Percentiles rank a stretch among this genome's conserved stretches.
Conservation (phyloP, 495 filamentous ascomycete species). For the Penicillium flavigenum region DNA sequence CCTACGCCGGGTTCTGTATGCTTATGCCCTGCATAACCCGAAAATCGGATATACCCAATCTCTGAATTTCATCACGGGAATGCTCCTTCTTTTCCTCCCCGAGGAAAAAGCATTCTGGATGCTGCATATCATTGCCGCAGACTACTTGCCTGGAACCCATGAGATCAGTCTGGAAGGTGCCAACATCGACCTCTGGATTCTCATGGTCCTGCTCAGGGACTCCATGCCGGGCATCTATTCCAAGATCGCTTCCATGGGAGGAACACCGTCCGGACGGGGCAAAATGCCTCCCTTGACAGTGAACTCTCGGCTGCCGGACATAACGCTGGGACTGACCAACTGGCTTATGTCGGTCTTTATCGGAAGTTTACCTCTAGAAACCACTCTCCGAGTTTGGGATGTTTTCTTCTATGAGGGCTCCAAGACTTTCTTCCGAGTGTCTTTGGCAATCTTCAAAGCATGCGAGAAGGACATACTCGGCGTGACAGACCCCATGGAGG, state of each 20-base stretch:
- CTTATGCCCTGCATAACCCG: slow-evolving; percentile 87
- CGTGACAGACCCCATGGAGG: slow-evolving; percentile 88
- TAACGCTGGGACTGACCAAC: slow-evolving; percentile 89
- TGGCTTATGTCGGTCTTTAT: slow-evolving; percentile 99
- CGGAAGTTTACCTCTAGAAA: slow-evolving; percentile 87
- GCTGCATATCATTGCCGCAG: slow-evolving; percentile 84
- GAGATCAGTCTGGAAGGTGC: slow-evolving; percentile 88
- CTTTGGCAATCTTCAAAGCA: slow-evolving; percentile 88
- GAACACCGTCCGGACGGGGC: slow-evolving; percentile 50
- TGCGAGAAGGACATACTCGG: slow-evolving; percentile 79
- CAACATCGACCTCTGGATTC: slow-evolving; percentile 90
- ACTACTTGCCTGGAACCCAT: slow-evolving; percentile 89
- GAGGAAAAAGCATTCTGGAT: slow-evolving; percentile 95
- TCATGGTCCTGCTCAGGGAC: slow-evolving; percentile 83
- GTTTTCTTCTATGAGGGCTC: slow-evolving; percentile 93
- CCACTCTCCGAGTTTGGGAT: slow-evolving; percentile 91
- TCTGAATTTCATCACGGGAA: slow-evolving; percentile 93
- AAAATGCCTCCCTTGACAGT: slow-evolving; percentile 47
- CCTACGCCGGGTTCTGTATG: slow-evolving; percentile 80
- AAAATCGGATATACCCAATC: slow-evolving; percentile 94
- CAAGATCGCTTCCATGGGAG: slow-evolving; percentile 74
- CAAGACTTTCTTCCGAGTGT: slow-evolving; percentile 91
- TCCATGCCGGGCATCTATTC: slow-evolving; percentile 82
- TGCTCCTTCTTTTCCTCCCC: slow-evolving; percentile 88
- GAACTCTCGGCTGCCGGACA: slow-evolving; percentile 71